Conservation (phyloP, 148 eudicot genomes). For the Salicornia ramosissima region DNA sequence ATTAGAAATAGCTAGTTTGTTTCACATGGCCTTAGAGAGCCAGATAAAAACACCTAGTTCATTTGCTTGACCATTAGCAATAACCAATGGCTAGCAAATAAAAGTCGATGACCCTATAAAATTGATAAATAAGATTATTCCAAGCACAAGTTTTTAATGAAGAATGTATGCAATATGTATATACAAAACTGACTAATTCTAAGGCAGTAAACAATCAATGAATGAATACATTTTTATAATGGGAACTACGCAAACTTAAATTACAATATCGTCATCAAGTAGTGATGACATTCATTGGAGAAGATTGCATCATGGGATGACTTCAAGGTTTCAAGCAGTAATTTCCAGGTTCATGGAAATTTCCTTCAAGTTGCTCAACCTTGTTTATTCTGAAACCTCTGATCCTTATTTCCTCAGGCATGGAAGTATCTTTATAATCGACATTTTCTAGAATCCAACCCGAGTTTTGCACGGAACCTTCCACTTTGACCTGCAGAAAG, state of each 20-base stretch:
- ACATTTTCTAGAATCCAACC: constrained; percentile 78
- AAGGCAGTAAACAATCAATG: background rate
- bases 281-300: background rate
- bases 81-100: too few species aligned
- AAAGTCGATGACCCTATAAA: background rate
- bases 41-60: too few species aligned
- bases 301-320: background rate
- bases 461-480: constrained; percentile 66
- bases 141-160: background rate
- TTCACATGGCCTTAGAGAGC: too few species aligned
- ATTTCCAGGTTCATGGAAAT: constrained; percentile 61
- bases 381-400: constrained; percentile 81
- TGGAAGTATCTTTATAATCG: constrained; percentile 56
- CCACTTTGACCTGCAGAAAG: constrained; percentile 64
- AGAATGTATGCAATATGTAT: background rate
- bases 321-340: constrained; percentile 52
- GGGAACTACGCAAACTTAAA: background rate
- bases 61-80: background rate
- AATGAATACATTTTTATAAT: background rate
- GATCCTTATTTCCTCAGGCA: constrained; percentile 81
- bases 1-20: too few species aligned
- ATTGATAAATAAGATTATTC: background rate
- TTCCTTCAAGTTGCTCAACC: constrained; percentile 76
- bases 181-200: constrained; percentile 1
- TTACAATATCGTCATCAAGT: constrained; percentile 5